A percentile compares a stretch with the other conserved stretches of the same genome.
Evolutionary conservation across 768 basidiomycete genomes (phyloP).

Genomic region (Galerina sulciceps): DNA sequence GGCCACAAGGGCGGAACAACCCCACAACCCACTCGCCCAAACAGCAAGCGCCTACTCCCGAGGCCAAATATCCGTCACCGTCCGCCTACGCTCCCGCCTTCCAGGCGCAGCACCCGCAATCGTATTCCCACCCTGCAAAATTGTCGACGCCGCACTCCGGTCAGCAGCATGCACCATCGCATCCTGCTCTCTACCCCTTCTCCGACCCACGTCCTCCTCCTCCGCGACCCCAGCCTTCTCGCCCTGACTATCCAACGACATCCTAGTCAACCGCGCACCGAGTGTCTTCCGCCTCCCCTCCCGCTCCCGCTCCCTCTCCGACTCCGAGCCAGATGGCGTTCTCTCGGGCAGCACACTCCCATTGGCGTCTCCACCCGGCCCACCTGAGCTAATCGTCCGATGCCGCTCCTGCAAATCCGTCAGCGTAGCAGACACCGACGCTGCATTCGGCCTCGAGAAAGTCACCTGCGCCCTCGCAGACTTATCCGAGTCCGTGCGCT

Average conservation of each 20-base stretch:
- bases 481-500: slow-evolving; percentile 52
- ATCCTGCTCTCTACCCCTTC: slow-evolving; percentile 21
- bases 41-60: slow-evolving; percentile 15
- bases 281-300: slow-evolving; percentile 46
- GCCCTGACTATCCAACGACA: slow-evolving; percentile 47
- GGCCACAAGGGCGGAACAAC: background rate
- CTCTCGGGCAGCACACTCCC: background rate
- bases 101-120: slow-evolving; percentile 9
- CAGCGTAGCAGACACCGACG: slow-evolving; percentile 52
- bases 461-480: slow-evolving; percentile 54
- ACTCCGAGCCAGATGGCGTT: slow-evolving; percentile 34
- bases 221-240: background rate
- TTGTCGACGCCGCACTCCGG: slow-evolving; percentile 41
- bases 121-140: slow-evolving; percentile 14
- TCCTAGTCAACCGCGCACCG: slow-evolving; percentile 39
- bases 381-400: slow-evolving; percentile 31
- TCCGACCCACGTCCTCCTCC: slow-evolving; percentile 6
- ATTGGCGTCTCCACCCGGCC: slow-evolving; percentile 13
- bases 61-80: slow-evolving; percentile 52
- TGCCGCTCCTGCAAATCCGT: slow-evolving; percentile 53
- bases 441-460: slow-evolving; percentile 64
- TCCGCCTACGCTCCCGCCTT: slow-evolving; percentile 44
- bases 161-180: slow-evolving; percentile 39
- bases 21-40: background rate
- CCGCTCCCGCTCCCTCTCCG: slow-evolving; percentile 60